Percentiles rank a stretch among this genome's conserved stretches.
Evolutionary conservation across 352 stramenopile species (phyloP).

Genomic region (Phytopythium aichiense): DNA sequence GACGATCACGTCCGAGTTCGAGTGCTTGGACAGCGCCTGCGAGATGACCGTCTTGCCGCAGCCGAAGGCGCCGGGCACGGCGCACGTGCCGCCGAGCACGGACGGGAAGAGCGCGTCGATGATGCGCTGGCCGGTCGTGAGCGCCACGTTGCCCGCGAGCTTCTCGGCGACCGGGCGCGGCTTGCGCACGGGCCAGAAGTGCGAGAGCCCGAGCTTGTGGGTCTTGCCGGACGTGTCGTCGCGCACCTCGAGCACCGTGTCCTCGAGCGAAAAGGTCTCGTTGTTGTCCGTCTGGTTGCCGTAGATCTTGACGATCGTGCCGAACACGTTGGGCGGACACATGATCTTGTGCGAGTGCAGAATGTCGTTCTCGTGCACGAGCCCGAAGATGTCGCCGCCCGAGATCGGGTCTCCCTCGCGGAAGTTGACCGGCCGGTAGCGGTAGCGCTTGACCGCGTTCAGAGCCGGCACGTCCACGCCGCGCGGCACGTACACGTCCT

Average conservation of each 20-base stretch:
- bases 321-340: constrained; percentile 98
- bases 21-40: constrained; percentile 99
- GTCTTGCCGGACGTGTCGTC: constrained; percentile 95
- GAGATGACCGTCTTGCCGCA: constrained; percentile 99
- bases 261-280: constrained; percentile 95
- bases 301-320: constrained; percentile 98
- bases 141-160: constrained; percentile 95
- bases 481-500: constrained; percentile 97
- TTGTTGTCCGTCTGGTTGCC: constrained; percentile 94
- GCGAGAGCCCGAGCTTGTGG: constrained; percentile 94
- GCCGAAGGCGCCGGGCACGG: constrained; percentile 98
- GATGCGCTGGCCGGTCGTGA: constrained; percentile 98
- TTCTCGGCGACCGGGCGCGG: constrained; percentile 98
- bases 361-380: constrained; percentile 99
- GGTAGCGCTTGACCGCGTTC: constrained; percentile 92
- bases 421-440: constrained; percentile 94
- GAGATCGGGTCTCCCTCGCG: constrained; percentile 94
- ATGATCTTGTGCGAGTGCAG: constrained; percentile 99
- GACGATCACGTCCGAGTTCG: constrained; percentile 98
- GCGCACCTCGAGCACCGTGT: constrained; percentile 98
- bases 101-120: constrained; percentile 99
- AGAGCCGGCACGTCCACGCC: constrained; percentile 96
- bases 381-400: constrained; percentile 97
- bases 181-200: constrained; percentile 98
- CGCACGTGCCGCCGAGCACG: constrained; percentile 98